phyloP scores from a whole-genome alignment of 306 rosid genomes.

The Inga oerstediana region DNA sequence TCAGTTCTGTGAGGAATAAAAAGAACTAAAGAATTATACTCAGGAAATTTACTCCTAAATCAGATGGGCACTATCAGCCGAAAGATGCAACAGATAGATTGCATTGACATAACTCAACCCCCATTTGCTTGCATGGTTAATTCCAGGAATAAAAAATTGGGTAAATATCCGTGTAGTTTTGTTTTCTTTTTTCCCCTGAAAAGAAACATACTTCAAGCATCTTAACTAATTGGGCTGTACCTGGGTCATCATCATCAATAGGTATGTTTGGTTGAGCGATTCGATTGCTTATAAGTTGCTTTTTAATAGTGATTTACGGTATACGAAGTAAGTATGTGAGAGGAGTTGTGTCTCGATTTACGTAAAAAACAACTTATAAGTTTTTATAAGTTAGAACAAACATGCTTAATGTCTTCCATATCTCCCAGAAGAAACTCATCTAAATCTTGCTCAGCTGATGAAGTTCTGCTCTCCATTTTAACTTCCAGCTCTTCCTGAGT shows the following conservation, averaged over 20 bases:
- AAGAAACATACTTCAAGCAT: constrained; percentile 21
- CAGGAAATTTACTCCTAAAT: constrained; percentile 1
- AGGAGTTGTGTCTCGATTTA: no score
- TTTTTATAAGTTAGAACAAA: no score
- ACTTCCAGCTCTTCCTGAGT: constrained; percentile 46
- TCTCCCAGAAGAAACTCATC: constrained; percentile 77
- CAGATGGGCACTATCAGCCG: not conserved
- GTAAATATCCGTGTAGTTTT: not conserved
- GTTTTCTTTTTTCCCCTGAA: not conserved
- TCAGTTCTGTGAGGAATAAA: constrained; percentile 6
- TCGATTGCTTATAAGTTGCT: no score
- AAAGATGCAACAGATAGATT: constrained; percentile 18
- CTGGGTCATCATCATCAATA: constrained; percentile 58
- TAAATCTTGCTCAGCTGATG: constrained; percentile 63
- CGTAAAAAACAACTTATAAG: no score
- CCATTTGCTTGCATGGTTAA: not conserved
- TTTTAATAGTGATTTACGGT: no score
- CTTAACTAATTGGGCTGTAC: constrained; percentile 35
- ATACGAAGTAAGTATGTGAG: no score
- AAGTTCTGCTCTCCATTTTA: constrained; percentile 37
- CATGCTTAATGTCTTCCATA: constrained; percentile 50
- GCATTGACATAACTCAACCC: constrained; percentile 2
- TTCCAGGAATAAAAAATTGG: not conserved
- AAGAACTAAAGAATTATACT: not conserved
- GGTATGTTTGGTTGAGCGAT: no score